Base-by-base conservation (phyloP, 2,329 filamentous ascomycete genomes). In the Pyrenophora tritici-repentis region DNA sequence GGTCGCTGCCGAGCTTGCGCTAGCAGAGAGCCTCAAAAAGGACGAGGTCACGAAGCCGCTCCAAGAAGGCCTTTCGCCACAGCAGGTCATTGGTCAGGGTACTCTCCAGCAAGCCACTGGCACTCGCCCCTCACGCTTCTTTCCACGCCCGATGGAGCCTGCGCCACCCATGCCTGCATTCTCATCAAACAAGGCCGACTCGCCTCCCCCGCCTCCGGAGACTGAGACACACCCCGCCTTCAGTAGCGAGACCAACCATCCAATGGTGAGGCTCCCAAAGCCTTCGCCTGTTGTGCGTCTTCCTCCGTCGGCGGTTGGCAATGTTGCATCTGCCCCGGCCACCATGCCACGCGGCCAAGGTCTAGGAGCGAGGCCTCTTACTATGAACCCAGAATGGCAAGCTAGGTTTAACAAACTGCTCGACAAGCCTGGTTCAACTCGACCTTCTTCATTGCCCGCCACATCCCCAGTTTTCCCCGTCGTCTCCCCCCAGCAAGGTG, bases 381-480 rank as follows among this genome's bases (percentile, higher is more conserved):
- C 51, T 72, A 78, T 68, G 53, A 66, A 67, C 33, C 42, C 79
- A 74, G 81, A 81, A 47, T 93, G 91, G 91, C 91, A 96, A 72
- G 87, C 89, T 63, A 86, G 86, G 64, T 91, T 97, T 71, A 91
- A 96, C 72, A 86, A 82, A 38, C 81, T 96, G 37, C 79, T 86
- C 47, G 83, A 86, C 61, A 91, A 88, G 68, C 80, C 84, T 5
- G 66, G 57, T 10, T 43, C 53, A 17, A 51, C 55, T 33, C 38
- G 49, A 35, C 73, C 6, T 75, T 81, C 16, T 38, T 46, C 44
- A 16, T 42, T 62, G 13, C 39, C 47, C 8, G 24, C 41, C 33
- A 62, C 56, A 12, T 33, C 60, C 34, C 41, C 51, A 17, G 36
- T 50, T 6, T 79, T 68, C 22, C 68, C 73, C 3, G 69, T 72